A percentile compares a stretch with the other conserved stretches of the same genome.
Evolutionary conservation across 768 basidiomycete genomes (phyloP).

Genomic region (Leccinellum rugosiceps): DNA sequence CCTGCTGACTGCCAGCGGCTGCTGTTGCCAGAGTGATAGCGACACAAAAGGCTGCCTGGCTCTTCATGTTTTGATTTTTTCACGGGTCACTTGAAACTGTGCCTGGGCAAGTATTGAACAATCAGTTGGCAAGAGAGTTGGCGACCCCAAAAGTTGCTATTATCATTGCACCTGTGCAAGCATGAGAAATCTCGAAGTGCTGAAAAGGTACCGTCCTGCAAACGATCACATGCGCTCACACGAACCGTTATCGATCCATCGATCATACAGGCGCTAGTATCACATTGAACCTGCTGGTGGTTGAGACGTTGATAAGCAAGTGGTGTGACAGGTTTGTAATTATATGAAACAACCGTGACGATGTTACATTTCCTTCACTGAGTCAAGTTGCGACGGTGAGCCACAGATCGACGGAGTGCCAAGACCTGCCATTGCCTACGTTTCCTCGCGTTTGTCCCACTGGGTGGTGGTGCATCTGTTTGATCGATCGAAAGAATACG

Average conservation of each 20-base stretch:
- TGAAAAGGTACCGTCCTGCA: not conserved
- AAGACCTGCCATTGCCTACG: slow-evolving; percentile 49
- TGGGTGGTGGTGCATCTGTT: slow-evolving; percentile 31
- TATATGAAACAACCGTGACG: not conserved
- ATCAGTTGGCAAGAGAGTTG: not conserved
- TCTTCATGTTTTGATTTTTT: slow-evolving; percentile 11
- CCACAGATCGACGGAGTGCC: slow-evolving; percentile 36
- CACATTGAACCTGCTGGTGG: not conserved
- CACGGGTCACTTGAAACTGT: not conserved
- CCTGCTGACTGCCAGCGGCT: slow-evolving; percentile 9
- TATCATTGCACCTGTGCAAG: not conserved
- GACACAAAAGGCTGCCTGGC: not conserved
- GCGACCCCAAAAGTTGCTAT: no score
- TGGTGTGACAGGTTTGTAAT: not conserved
- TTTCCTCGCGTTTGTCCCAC: slow-evolving; percentile 36
- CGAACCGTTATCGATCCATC: not conserved
- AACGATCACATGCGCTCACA: not conserved
- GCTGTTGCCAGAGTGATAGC: not conserved
- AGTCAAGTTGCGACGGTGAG: slow-evolving; percentile 21
- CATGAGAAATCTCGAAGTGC: not conserved
- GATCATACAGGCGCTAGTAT: not conserved
- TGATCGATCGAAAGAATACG: slow-evolving; percentile 50
- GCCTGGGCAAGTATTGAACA: not conserved
- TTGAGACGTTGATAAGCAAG: not conserved
- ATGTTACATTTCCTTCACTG: slow-evolving; percentile 5